Percentiles rank a stretch among this genome's conserved stretches.
Conservation (phyloP, 768 basidiomycete species). For the Rhodotorula graminis region DNA sequence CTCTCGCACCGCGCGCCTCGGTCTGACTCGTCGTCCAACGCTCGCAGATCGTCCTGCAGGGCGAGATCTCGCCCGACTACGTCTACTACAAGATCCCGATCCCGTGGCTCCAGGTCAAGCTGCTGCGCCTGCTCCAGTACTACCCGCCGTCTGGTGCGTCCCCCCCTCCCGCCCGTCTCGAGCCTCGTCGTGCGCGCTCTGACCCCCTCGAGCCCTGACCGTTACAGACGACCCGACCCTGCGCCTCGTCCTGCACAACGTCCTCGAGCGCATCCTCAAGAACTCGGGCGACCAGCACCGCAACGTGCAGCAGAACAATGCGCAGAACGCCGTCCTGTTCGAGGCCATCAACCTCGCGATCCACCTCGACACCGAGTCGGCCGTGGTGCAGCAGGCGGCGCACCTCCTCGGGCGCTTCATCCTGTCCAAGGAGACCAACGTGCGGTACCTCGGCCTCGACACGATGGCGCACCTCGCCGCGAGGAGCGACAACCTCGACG, state of each 20-base stretch:
- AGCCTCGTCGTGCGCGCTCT: not conserved
- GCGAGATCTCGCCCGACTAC: constrained; percentile 81
- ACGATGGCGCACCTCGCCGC: constrained; percentile 98
- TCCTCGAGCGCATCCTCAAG: constrained; percentile 83
- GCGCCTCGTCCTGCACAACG: constrained; percentile 63
- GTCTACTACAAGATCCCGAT: constrained; percentile 96
- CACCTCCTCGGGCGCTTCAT: constrained; percentile 91
- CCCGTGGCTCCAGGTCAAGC: constrained; percentile 95
- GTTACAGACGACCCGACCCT: constrained; percentile 75
- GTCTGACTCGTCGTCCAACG: not conserved
- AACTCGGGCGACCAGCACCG: constrained; percentile 78
- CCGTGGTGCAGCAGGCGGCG: constrained; percentile 79
- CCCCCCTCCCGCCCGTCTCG: not conserved
- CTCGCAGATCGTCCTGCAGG: constrained; percentile 76
- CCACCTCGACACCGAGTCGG: constrained; percentile 85
- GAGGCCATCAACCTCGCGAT: constrained; percentile 96
- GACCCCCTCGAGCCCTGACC: not conserved
- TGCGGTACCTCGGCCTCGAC: constrained; percentile 92
- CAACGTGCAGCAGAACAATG: constrained; percentile 98
- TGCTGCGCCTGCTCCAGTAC: constrained; percentile 85
- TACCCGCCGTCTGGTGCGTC: constrained; percentile 84
- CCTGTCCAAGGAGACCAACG: constrained; percentile 96
- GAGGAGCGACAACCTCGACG: constrained; percentile 79
- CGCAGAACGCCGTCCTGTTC: constrained; percentile 95
- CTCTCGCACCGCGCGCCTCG: not conserved